Percentiles rank a stretch among this genome's conserved stretches.
Conservation (phyloP, 495 filamentous ascomycete genomes). For the Mytilinidion resinicola region DNA sequence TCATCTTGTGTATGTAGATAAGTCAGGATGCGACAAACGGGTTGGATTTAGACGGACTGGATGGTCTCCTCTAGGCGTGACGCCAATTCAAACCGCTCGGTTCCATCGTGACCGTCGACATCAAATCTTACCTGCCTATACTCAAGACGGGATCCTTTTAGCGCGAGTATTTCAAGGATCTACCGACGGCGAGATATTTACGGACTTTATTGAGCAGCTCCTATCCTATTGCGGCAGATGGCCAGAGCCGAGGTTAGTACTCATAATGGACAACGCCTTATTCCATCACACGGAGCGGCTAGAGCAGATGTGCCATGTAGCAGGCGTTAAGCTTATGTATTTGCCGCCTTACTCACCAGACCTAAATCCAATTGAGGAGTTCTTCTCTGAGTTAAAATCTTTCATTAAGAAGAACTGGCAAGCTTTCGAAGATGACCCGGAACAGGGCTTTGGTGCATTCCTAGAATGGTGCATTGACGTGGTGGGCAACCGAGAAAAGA, state of each 20-base stretch:
- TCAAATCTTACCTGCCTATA: conserved; percentile 41
- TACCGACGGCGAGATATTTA: conserved; percentile 38
- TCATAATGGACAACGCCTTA: conserved; percentile 45
- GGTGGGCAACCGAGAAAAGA: neutral
- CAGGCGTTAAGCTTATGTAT: conserved; percentile 39
- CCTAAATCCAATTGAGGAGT: conserved; percentile 36
- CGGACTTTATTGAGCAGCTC: conserved; percentile 41
- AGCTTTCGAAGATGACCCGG: neutral
- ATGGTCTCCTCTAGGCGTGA: conserved; percentile 1
- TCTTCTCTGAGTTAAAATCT: conserved; percentile 8
- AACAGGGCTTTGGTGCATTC: conserved; percentile 4
- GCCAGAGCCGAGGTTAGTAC: conserved; percentile 39
- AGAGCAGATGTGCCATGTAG: conserved; percentile 33
- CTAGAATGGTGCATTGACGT: conserved; percentile 6
- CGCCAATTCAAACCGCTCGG: neutral
- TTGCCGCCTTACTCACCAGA: conserved; percentile 36
- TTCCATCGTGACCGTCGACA: conserved; percentile 28
- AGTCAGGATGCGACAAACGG: neutral
- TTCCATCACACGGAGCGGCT: conserved; percentile 37
- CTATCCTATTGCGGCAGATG: conserved; percentile 37
- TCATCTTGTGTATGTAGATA: neutral
- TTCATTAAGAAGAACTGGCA: conserved; percentile 4
- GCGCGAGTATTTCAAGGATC: conserved; percentile 37
- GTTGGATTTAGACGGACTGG: neutral
- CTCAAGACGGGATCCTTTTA: conserved; percentile 37